phyloP scores from a whole-genome alignment of 371 early-diverging fungal genomes.

The Lichtheimia hyalospora region DNA sequence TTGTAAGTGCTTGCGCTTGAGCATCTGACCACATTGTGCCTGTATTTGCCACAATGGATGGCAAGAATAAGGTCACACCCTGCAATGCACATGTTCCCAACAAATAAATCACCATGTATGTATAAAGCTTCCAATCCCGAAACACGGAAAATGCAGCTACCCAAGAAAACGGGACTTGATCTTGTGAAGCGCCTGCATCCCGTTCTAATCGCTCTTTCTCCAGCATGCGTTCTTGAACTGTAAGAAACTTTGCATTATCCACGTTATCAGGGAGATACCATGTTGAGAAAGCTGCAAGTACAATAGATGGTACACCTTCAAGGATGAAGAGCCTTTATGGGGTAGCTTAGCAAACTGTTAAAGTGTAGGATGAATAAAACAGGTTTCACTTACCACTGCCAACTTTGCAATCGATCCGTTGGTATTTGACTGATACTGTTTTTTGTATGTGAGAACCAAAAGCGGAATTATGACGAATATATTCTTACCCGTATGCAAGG shows the following conservation, averaged over 20 bases:
- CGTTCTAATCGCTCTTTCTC: slow-evolving; percentile 39
- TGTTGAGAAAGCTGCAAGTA: slow-evolving; percentile 33
- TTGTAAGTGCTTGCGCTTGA: slow-evolving; percentile 32
- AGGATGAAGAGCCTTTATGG: slow-evolving; percentile 51
- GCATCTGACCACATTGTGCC: slow-evolving; percentile 30
- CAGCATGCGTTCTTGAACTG: slow-evolving; percentile 47
- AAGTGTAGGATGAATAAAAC: too few species aligned
- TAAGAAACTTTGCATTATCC: slow-evolving; percentile 53
- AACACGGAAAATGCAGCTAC: slow-evolving; percentile 31
- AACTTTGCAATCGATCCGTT: slow-evolving; percentile 19
- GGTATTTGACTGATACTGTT: slow-evolving; percentile 37
- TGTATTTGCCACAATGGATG: slow-evolving; percentile 32
- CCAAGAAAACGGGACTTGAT: slow-evolving; percentile 41
- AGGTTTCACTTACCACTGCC: slow-evolving; percentile 29
- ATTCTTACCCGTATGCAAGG: slow-evolving; percentile 12
- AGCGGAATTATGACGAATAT: too few species aligned
- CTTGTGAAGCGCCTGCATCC: slow-evolving; percentile 37
- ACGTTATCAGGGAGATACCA: slow-evolving; percentile 58
- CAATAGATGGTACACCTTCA: slow-evolving; percentile 46
- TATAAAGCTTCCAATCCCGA: slow-evolving; percentile 38
- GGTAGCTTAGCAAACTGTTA: background rate
- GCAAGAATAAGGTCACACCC: slow-evolving; percentile 41
- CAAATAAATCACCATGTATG: slow-evolving; percentile 35
- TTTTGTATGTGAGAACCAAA: background rate
- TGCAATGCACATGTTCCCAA: slow-evolving; percentile 32